phyloP scores from a whole-genome alignment of 2,329 filamentous ascomycete species.

The Colletotrichum tofieldiae region DNA sequence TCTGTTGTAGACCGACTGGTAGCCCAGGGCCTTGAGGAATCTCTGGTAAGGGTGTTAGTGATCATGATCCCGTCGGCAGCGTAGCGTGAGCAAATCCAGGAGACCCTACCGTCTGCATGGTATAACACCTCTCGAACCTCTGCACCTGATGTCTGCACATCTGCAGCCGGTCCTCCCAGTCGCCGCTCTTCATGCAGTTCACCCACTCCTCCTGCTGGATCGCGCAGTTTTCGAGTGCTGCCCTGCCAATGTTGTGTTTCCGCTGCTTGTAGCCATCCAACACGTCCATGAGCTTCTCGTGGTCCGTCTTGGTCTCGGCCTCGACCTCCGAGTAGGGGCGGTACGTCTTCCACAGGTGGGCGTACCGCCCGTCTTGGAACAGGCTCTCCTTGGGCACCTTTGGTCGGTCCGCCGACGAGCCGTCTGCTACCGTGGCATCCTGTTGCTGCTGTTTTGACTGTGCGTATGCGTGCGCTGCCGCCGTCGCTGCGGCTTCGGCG shows the following conservation, averaged over 20 bases:
- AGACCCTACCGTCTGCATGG: constrained; percentile 80
- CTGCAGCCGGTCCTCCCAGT: constrained; percentile 77
- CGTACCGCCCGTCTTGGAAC: constrained; percentile 76
- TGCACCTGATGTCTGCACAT: constrained; percentile 86
- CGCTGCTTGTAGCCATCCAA: constrained; percentile 89
- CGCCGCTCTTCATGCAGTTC: constrained; percentile 84
- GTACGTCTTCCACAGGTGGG: constrained; percentile 95
- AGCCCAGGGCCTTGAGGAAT: constrained; percentile 92
- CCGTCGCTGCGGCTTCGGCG: constrained; percentile 43
- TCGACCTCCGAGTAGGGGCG: constrained; percentile 80
- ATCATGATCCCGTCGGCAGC: neutral
- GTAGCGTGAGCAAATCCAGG: neutral
- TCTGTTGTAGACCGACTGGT: constrained; percentile 78
- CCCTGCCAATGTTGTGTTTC: constrained; percentile 81
- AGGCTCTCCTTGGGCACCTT: constrained; percentile 66
- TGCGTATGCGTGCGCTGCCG: constrained; percentile 31
- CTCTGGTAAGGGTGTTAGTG: constrained; percentile 64
- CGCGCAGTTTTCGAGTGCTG: constrained; percentile 94
- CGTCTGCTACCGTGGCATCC: constrained; percentile 13
- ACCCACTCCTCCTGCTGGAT: constrained; percentile 87
- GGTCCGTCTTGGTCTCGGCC: constrained; percentile 78
- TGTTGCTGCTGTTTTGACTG: constrained; percentile 16
- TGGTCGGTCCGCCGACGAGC: constrained; percentile 41
- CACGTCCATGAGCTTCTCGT: constrained; percentile 85
- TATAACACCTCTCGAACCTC: constrained; percentile 89